Percentiles rank a stretch among this genome's conserved stretches.
Conservation (phyloP, 2,329 filamentous ascomycete species). For the Microcyclospora pomicola region DNA sequence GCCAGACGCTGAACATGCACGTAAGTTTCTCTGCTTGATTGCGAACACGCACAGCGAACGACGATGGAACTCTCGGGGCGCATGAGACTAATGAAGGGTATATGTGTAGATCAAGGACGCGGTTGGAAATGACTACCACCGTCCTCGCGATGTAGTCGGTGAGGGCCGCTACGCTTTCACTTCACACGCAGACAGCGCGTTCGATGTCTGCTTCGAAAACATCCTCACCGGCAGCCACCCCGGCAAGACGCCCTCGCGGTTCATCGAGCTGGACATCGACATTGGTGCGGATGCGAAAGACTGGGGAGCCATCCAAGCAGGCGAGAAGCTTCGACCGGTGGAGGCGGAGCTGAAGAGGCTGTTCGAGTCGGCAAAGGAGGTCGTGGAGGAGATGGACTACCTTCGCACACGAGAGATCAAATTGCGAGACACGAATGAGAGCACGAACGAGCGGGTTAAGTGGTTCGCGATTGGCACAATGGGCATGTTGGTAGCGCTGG, state of each 20-base stretch:
- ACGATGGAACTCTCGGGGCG: too few species aligned
- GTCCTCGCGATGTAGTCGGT: constrained; percentile 78
- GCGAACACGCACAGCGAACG: too few species aligned
- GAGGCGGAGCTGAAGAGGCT: constrained; percentile 88
- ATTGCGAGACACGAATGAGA: constrained; percentile 96
- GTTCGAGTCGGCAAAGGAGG: constrained; percentile 77
- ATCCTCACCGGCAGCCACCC: constrained; percentile 42
- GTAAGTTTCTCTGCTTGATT: constrained; percentile 38
- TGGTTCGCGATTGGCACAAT: constrained; percentile 96
- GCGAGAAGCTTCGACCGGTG: constrained; percentile 93
- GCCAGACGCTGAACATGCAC: constrained; percentile 86
- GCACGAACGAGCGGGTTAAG: constrained; percentile 96
- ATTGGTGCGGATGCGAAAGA: constrained; percentile 96
- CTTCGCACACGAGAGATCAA: constrained; percentile 81
- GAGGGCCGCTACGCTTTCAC: constrained; percentile 92
- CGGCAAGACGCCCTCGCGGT: constrained; percentile 43
- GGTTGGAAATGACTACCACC: constrained; percentile 89
- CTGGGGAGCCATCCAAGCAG: constrained; percentile 91
- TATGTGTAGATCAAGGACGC: constrained; percentile 71
- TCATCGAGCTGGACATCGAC: constrained; percentile 85
- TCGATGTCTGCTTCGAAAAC: constrained; percentile 96
- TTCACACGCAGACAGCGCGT: constrained; percentile 76
- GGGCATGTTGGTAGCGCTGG: constrained; percentile 74
- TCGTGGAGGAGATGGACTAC: constrained; percentile 94
- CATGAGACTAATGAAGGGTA: too few species aligned